These are phyloP conservation scores for Ceratocystis cubensis DNA, from an alignment of 2,329 filamentous ascomycete genomes.

Conservation along the genomic window DNA sequence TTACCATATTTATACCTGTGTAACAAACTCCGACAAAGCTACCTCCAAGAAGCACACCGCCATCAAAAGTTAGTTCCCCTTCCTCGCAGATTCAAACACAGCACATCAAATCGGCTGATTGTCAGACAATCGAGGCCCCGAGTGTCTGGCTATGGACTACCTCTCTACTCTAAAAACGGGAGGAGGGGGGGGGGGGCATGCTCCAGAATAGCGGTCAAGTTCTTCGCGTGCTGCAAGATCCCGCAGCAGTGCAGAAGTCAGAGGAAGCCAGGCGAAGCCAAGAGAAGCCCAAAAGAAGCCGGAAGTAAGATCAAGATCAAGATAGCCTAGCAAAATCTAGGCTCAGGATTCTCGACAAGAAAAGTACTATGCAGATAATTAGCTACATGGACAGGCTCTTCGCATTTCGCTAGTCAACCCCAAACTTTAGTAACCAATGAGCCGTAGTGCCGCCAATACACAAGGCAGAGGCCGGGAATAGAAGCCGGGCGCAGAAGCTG, in stretches of 20 bases:
- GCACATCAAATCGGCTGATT: neutral
- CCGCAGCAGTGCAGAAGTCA: neutral
- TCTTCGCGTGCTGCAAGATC: neutral
- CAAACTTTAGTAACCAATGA: neutral
- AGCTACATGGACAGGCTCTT: neutral
- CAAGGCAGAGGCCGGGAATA: neutral
- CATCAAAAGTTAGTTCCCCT: neutral
- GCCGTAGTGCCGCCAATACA: neutral
- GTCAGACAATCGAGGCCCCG: neutral
- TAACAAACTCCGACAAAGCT: neutral
- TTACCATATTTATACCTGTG: neutral
- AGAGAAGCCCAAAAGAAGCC: neutral
- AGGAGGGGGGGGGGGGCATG: neutral
- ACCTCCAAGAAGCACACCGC: neutral
- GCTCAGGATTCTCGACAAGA: neutral
- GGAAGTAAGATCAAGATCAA: neutral
- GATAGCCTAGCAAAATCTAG: neutral
- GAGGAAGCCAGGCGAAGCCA: neutral
- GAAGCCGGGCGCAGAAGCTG: too few species aligned
- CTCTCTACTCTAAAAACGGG: neutral
- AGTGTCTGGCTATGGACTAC: neutral
- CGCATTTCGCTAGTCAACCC: neutral
- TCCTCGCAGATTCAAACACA: neutral
- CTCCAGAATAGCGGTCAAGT: constrained; percentile 4
- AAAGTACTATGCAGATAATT: neutral